Percentiles rank a stretch among this genome's conserved stretches.
These are phyloP conservation scores for Houttuynia cordata DNA, from an alignment of 164 flowering plant species.

Conservation along the genomic window DNA sequence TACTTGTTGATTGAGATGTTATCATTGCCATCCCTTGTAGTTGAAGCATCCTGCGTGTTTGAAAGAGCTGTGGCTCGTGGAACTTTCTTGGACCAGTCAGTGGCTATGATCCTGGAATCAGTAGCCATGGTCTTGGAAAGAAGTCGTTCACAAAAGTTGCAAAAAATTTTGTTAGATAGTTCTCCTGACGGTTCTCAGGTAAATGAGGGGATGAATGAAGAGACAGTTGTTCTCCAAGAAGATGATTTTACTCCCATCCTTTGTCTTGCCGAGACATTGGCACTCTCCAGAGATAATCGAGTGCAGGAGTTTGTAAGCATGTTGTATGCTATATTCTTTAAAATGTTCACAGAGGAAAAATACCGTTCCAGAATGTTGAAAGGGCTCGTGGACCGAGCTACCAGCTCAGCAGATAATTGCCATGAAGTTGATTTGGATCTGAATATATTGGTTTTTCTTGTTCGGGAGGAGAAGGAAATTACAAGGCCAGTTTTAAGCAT, in stretches of 20 bases:
- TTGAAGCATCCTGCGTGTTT: constrained; percentile 78
- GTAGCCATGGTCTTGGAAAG: constrained; percentile 89
- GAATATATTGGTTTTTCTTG: constrained; percentile 52
- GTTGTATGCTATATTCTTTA: constrained; percentile 67
- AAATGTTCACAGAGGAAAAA: constrained; percentile 66
- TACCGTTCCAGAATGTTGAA: constrained; percentile 66
- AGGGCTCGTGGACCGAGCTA: constrained; percentile 79
- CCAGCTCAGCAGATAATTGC: constrained; percentile 44
- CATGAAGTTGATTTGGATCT: constrained; percentile 65
- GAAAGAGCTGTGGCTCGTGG: constrained; percentile 90
- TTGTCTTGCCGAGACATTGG: constrained; percentile 81
- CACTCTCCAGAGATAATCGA: constrained; percentile 55
- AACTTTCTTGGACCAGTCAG: constrained; percentile 47
- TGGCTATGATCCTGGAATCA: no score
- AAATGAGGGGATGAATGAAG: constrained; percentile 40
- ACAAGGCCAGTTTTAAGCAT: constrained; percentile 68
- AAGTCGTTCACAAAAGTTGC: constrained; percentile 47
- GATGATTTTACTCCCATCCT: constrained; percentile 76
- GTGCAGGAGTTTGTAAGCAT: constrained; percentile 73
- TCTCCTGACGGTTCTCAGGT: constrained; percentile 34
- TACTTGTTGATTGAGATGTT: constrained; percentile 80
- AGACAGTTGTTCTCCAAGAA: constrained; percentile 32
- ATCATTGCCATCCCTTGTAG: constrained; percentile 69
- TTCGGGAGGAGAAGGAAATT: constrained; percentile 45
- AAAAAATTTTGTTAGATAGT: constrained; percentile 24